These are phyloP conservation scores for Paramecium caudatum DNA, from an alignment of 73 alveolate species.

Conservation along the genomic window DNA sequence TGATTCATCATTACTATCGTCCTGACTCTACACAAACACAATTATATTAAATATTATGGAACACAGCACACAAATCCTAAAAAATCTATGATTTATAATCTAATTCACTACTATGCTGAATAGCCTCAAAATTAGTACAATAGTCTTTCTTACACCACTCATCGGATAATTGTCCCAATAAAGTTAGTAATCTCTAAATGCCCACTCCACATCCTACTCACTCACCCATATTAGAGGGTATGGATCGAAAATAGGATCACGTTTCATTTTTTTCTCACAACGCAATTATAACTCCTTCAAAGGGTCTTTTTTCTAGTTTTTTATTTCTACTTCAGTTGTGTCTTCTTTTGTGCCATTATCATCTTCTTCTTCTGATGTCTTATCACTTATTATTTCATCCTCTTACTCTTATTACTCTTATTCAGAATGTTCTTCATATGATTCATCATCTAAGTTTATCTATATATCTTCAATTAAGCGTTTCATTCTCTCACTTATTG, in stretches of 20 bases:
- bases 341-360: neutral
- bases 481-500: slow-evolving; percentile 14
- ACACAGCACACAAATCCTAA: neutral
- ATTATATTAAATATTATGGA: slow-evolving; percentile 28
- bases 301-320: neutral
- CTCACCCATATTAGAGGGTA: slow-evolving; percentile 43
- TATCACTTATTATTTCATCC: neutral
- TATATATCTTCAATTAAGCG: neutral
- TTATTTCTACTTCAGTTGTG: neutral
- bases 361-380: neutral
- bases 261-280: neutral
- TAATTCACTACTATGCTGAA: neutral
- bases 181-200: neutral
- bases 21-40: slow-evolving; percentile 37
- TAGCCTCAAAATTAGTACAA: neutral
- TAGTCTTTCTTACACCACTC: neutral
- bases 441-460: neutral
- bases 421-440: neutral
- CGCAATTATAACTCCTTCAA: too few relatives aligned
- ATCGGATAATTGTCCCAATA: slow-evolving; percentile 25
- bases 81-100: slow-evolving; percentile 26
- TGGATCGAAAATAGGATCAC: slow-evolving; percentile 42
- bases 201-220: slow-evolving; percentile 9
- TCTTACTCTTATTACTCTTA: too few relatives aligned
- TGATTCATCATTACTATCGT: neutral